Conservation (phyloP, 2,329 filamentous ascomycete genomes). For the Calonectria pauciramosa region DNA sequence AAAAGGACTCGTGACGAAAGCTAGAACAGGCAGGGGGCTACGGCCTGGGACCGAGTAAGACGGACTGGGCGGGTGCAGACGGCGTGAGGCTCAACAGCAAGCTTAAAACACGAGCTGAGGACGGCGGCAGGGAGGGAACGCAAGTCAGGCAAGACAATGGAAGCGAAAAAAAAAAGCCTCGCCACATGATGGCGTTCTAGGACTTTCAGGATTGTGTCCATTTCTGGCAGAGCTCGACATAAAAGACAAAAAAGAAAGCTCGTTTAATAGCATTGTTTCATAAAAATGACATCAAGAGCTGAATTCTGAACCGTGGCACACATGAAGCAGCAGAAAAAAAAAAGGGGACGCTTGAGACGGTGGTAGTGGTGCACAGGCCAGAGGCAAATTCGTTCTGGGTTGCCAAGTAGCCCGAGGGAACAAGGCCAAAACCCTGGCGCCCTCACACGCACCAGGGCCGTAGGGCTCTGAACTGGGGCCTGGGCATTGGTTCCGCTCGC, state of each 20-base stretch:
- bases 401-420: background rate
- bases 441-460: background rate
- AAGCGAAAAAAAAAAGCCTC: background rate
- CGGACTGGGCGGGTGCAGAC: background rate
- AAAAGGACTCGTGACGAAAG: constrained; percentile 8
- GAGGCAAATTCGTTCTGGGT: background rate
- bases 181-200: background rate
- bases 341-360: background rate
- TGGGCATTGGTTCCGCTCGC: background rate
- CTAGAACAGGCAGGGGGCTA: constrained; percentile 5
- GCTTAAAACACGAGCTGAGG: background rate
- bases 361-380: background rate
- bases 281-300: background rate
- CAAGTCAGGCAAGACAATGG: background rate
- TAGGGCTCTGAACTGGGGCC: background rate
- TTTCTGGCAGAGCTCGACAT: background rate
- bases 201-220: background rate
- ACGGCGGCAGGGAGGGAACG: background rate
- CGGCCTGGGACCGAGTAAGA: background rate
- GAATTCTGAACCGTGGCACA: background rate
- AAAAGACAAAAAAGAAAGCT: background rate
- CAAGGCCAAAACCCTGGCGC: background rate
- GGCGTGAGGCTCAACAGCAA: background rate
- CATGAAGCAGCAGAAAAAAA: background rate
- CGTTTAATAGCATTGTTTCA: background rate